These are phyloP conservation scores for Ceratocystis lukuohia DNA, from an alignment of 2,329 filamentous ascomycete species.

Conservation along the genomic window DNA sequence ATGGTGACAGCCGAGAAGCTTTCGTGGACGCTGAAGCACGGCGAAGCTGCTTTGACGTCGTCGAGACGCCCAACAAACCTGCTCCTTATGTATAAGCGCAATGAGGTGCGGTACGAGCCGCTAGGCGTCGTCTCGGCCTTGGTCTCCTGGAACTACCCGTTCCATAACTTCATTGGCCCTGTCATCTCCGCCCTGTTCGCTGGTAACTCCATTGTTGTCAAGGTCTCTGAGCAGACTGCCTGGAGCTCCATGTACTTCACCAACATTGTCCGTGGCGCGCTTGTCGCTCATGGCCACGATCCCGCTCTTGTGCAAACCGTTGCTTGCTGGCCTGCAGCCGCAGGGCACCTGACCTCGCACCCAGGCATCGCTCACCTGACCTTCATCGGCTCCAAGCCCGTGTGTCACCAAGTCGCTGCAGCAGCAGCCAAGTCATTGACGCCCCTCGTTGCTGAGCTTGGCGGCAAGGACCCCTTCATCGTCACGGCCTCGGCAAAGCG, in stretches of 20 bases:
- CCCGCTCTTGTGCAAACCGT: conserved; percentile 71
- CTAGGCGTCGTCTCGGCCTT: conserved; percentile 84
- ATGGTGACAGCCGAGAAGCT: conserved; percentile 88
- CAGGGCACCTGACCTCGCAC: conserved; percentile 72
- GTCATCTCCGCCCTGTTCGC: conserved; percentile 83
- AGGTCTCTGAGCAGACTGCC: conserved; percentile 87
- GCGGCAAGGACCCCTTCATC: conserved; percentile 87
- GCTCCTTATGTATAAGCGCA: conserved; percentile 90
- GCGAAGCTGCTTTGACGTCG: conserved; percentile 63
- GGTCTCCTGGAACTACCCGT: conserved; percentile 94
- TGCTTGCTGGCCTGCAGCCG: conserved; percentile 76
- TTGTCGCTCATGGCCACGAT: conserved; percentile 70
- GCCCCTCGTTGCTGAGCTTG: conserved; percentile 79
- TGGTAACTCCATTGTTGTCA: conserved; percentile 84
- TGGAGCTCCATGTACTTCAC: conserved; percentile 83
- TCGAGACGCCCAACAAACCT: conserved; percentile 72
- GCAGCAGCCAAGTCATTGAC: conserved; percentile 78
- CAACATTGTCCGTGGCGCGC: conserved; percentile 61
- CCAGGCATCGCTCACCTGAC: conserved; percentile 76
- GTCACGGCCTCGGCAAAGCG: conserved; percentile 62
- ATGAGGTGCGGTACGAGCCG: conserved; percentile 81
- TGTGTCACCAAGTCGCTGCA: conserved; percentile 77
- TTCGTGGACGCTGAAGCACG: conserved; percentile 84
- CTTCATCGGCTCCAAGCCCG: conserved; percentile 81
- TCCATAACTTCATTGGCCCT: conserved; percentile 88